These are phyloP conservation scores for Penicillium thymicola DNA, from an alignment of 2,329 filamentous ascomycete genomes.

Conservation along the genomic window DNA sequence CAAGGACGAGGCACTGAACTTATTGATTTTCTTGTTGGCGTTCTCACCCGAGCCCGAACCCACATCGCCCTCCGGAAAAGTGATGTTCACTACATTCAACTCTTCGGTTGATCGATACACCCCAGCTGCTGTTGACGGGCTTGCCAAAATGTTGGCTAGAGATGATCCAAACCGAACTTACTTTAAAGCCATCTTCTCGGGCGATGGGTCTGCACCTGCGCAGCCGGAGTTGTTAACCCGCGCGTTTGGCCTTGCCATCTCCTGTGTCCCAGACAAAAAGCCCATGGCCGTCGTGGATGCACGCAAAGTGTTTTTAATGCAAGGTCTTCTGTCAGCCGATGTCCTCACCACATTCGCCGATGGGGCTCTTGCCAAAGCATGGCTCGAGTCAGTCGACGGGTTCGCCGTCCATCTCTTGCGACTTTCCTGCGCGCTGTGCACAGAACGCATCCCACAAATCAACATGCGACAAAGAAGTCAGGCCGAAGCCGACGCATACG, in stretches of 20 bases:
- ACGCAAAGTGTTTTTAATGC: constrained; percentile 85
- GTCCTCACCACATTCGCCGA: constrained; percentile 80
- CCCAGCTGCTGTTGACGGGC: constrained; percentile 80
- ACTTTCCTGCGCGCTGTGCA: constrained; percentile 69
- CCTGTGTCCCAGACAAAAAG: constrained; percentile 72
- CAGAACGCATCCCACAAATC: constrained; percentile 52
- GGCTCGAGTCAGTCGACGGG: constrained; percentile 79
- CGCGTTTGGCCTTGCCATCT: constrained; percentile 81
- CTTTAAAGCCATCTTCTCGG: constrained; percentile 76
- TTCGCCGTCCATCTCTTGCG: constrained; percentile 77
- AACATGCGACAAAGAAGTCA: constrained; percentile 37
- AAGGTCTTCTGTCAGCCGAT: constrained; percentile 85
- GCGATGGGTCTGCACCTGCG: constrained; percentile 62
- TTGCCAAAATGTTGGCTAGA: constrained; percentile 86
- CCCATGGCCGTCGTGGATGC: constrained; percentile 69
- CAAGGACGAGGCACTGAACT: constrained; percentile 79
- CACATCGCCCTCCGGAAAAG: constrained; percentile 50
- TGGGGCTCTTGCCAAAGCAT: constrained; percentile 67
- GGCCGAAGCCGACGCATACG: constrained; percentile 42
- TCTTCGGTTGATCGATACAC: constrained; percentile 81
- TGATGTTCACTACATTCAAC: constrained; percentile 79
- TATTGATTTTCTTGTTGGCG: constrained; percentile 83
- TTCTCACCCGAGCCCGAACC: constrained; percentile 81
- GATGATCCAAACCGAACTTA: constrained; percentile 89
- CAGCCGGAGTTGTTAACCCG: constrained; percentile 80